Conservation (phyloP, 805 yeast genomes). For the Candida methanosorbosa region DNA sequence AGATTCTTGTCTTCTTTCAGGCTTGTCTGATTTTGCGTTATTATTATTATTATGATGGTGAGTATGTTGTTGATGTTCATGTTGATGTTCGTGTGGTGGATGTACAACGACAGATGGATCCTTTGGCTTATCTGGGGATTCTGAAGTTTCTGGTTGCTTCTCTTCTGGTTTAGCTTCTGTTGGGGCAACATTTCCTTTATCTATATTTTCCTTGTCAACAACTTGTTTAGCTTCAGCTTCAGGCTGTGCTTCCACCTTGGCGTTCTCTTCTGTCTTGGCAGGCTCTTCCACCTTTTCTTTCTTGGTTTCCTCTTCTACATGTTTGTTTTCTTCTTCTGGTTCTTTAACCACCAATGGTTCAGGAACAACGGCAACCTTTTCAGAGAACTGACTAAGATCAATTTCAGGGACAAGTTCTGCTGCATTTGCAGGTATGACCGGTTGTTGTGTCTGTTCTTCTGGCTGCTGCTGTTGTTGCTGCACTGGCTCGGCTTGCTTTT, state of each 20-base stretch:
- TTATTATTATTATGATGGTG: constrained; percentile 1
- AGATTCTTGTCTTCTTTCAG: constrained; percentile 25
- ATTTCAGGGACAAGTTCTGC: background rate
- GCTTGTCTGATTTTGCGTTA: constrained; percentile 12
- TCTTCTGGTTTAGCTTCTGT: background rate
- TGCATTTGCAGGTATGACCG: background rate
- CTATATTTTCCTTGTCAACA: constrained; percentile 28
- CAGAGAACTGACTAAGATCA: constrained; percentile 1
- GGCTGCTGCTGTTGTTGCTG: background rate
- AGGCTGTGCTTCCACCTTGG: constrained; percentile 11
- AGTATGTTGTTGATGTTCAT: background rate
- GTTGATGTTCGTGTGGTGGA: too few species aligned
- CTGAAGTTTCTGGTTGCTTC: background rate
- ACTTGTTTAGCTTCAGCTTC: constrained; percentile 11
- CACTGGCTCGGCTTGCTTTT: background rate
- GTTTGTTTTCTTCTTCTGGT: background rate
- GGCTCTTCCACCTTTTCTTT: constrained; percentile 1
- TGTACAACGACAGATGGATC: too few species aligned
- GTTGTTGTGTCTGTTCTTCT: background rate
- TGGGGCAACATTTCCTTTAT: constrained; percentile 15
- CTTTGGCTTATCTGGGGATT: too few species aligned
- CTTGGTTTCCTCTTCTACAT: background rate
- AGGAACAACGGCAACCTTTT: constrained; percentile 1
- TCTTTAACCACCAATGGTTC: background rate
- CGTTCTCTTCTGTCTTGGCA: constrained; percentile 1